Base-by-base conservation (phyloP, 2,329 filamentous ascomycete genomes). In the Penicillium concentricum region DNA sequence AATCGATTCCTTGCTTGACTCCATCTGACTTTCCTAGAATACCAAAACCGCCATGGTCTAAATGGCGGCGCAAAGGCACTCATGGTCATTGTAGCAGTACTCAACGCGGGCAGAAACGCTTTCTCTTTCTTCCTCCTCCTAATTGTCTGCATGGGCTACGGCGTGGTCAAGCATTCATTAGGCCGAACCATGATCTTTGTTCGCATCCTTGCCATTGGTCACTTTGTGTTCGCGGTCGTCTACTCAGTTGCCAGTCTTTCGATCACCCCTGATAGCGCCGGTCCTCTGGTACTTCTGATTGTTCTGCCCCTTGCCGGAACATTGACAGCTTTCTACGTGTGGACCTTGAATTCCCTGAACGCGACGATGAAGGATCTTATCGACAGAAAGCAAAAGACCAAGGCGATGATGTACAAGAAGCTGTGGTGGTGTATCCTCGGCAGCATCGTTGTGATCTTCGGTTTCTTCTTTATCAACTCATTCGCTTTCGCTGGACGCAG, bases 61-160 rank as follows among this genome's bases (percentile, higher is more conserved):
- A 96, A 92, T 69, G 74, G 88, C 2, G 87, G 90, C 43, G 87
- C 91, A 56, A 96, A 95, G 73, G 89, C 88, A 6, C 81, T 97
- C 55, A 89, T 99, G 77, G 86, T 97, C 18, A 78, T 97, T 24
- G 93, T 97, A n/a, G 92, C 92, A 37, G 82, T 97, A 24, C 82
- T 99, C 43, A 97, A 96, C 71, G 94, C 94, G 5, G 92, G 88
- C 54, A 85, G 94, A 62, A 99, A 97, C 76, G 97, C 93, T 0
- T 97, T 99, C 74, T 97, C 93, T 0, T 99, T 99, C 81, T 99
- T 99, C 81, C 81, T 99, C 48, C 83, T 99, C 9, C 86, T 99
- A 51, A 97, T 99, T 65, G 94, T 99, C 32, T 99, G 94, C 75
- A 99, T 99, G 94, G 94, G 94, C 32, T 99, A 99, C 68, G 94